Evolutionary conservation across 139 green algal species (phyloP).

Genomic region (Chlorella sp.): DNA sequence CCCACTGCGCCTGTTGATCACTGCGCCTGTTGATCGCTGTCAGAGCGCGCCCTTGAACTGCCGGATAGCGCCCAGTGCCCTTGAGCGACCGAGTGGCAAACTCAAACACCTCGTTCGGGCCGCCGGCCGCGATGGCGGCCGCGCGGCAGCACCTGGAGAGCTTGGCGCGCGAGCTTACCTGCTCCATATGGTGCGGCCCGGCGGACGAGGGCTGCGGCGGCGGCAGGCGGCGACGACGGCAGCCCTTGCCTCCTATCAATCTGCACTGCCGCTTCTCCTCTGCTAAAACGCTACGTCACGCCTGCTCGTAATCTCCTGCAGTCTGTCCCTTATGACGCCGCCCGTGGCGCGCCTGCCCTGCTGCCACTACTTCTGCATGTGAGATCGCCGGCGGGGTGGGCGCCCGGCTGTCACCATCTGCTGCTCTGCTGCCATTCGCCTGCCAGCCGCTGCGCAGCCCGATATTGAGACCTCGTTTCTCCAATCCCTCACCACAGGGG

Average conservation of each 20-base stretch:
- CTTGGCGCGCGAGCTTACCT: conserved; percentile 43
- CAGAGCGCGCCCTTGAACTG: too few species aligned
- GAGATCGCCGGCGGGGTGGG: not conserved
- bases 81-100: too few species aligned
- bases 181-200: conserved; percentile 44
- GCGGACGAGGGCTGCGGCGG: too few species aligned
- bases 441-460: not conserved
- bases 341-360: conserved; percentile 49
- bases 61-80: too few species aligned
- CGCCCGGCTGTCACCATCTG: not conserved
- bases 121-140: not conserved
- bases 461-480: not conserved
- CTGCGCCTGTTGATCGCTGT: too few species aligned
- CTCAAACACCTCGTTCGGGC: too few species aligned
- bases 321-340: conserved; percentile 28
- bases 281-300: too few species aligned
- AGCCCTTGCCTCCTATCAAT: not conserved
- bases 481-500: too few species aligned
- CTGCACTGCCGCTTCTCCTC: not conserved
- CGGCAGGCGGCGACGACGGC: not conserved
- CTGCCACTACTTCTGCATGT: conserved; percentile 67
- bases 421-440: not conserved
- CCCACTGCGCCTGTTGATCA: too few species aligned
- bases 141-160: conserved; percentile 6
- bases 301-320: conserved; percentile 9